Base-by-base conservation (phyloP, 345 rosid species). In the Dipteronia dyeriana region DNA sequence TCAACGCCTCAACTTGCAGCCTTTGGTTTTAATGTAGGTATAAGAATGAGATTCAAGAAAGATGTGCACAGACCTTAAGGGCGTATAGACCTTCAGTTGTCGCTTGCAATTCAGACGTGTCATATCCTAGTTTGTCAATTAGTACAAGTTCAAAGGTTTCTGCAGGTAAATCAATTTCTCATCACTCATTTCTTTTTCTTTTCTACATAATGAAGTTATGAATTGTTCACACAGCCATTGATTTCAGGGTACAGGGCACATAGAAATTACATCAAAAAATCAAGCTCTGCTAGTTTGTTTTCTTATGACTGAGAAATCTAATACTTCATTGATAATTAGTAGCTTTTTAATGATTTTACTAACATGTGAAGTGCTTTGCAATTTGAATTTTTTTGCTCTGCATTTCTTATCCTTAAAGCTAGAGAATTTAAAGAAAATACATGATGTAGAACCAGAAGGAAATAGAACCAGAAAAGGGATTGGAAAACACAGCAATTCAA, bases 121-220 rank as follows among this genome's bases (percentile, higher is more conserved):
- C 63, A n/a, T 78, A 17, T 11, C 81, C 75, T 1, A 39, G 5
- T n/a, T 61, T 77, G 68, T 43, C 74, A 19, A 43, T 56, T 16
- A 60, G 83, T 20, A 10, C 38, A 14, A 49, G 66, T 31, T 63
- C 66, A 8, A 49, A 31, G 17, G 62, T 29, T 22, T 72, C 73
- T 72, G 63, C 68, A 68, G 78, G 86, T 84, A 77, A 5, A 34
- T 17, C 29, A 19, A 38, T 47, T 64, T 38, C 26, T 10, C 12
- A 8, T 12, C 20, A 11, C 17, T 9, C 8, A 10, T 1, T 34
- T 31, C 13, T 17, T 17, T 54, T 19, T 57, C 13, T 14, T 51
- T 29, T 51, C 53, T 38, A 20, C 53, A 16, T 31, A 3, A 38
- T 38, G 45, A 16, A 47, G 31, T 43, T 67, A 5, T 67, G 29